Base-by-base conservation (phyloP, 306 rosid genomes). In the Biancaea sappan region DNA sequence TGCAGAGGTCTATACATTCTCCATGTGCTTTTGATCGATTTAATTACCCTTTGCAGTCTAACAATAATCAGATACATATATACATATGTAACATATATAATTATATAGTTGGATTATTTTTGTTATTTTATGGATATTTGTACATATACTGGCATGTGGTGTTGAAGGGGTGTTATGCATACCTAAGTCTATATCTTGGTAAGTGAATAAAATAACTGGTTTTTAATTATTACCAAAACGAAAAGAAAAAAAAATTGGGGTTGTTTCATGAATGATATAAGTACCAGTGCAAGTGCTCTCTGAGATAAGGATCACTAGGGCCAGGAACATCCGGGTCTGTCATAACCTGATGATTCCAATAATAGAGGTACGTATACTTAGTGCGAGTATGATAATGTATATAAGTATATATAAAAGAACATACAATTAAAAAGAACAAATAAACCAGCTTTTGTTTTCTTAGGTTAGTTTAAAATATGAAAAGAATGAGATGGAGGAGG, bases 321-420 rank as follows among this genome's bases (percentile, higher is more conserved):
- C 98, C 98, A 64, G 98, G 96, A 77, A 88, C 92, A 90, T 92
- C 98, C 18, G 96, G 98, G 77, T 92, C 98, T n/a, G 96, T 92
- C 94, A 92, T 85, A 40, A 92, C 80, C 98, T 92, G 58, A 66
- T 2, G 15, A 70, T 50, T 69, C 11, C 31, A 77, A 57, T 57
- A 38, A 52, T 19, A 63, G 62, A 80, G 46, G 38, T 32, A 43
- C 35, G 52, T 29, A 34, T n/a, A n/a, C n/a, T n/a, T n/a, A n/a
- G n/a, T n/a, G n/a, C n/a, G n/a, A 8, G 66, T 46, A 47, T 22
- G 19, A 51, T 40, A 59, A 57, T n/a, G n/a, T n/a, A n/a, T n/a
- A n/a, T n/a, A n/a, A n/a, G n/a, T n/a, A n/a, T n/a, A n/a, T 25
- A 74, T 5, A 11, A 53, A 22, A 24, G 15, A 24, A n/a, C n/a